These are phyloP conservation scores for Sporothrix pallida DNA, from an alignment of 2,329 filamentous ascomycete species.

Conservation along the genomic window DNA sequence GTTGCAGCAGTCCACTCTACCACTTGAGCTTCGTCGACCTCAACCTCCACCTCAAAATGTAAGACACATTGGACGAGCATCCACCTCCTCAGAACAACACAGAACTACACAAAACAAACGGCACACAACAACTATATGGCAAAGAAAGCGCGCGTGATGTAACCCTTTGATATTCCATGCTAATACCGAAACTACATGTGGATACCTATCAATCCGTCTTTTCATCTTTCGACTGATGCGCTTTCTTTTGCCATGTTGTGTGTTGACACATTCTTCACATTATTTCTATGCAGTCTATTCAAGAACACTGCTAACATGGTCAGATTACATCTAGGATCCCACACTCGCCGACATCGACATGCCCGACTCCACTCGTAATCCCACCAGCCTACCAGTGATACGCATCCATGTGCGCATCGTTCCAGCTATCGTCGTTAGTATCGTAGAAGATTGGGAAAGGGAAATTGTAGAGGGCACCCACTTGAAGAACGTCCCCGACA, in stretches of 20 bases:
- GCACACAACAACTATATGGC: conserved; percentile 23
- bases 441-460: conserved; percentile 1
- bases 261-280: conserved; percentile 31
- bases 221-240: conserved; percentile 84
- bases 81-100: not conserved
- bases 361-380: not conserved
- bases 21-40: not conserved
- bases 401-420: conserved; percentile 56
- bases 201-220: conserved; percentile 69
- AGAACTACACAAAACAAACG: not conserved
- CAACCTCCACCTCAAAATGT: conserved; percentile 27
- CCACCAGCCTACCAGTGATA: conserved; percentile 43
- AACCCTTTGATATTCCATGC: conserved; percentile 73
- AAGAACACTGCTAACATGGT: conserved; percentile 25
- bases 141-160: conserved; percentile 62
- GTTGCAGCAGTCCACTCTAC: not conserved
- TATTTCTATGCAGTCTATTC: conserved; percentile 35
- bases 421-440: conserved; percentile 52
- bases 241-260: conserved; percentile 43
- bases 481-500: conserved; percentile 79
- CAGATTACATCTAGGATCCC: not conserved
- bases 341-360: not conserved
- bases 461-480: conserved; percentile 49
- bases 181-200: conserved; percentile 74
- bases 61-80: conserved; percentile 23